Base-by-base conservation (phyloP, 2,329 filamentous ascomycete species). In the Clonostachys rhizophaga region DNA sequence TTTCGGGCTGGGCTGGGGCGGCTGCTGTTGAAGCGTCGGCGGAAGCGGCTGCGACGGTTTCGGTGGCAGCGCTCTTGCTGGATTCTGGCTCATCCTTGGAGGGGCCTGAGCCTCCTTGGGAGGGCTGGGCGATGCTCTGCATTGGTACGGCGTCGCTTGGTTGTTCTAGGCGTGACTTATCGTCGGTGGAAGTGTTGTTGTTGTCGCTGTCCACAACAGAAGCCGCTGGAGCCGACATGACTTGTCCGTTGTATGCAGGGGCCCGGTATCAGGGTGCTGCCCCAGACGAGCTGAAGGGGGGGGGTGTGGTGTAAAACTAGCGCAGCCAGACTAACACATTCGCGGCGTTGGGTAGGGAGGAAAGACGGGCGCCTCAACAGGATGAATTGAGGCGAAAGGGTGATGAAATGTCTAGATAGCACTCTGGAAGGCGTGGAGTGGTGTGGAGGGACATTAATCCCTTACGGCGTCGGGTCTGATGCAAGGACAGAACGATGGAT, bases 71-170 rank as follows among this genome's bases (percentile, higher is more conserved):
- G 30, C 43, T 51, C 18, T 37, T 33, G 17, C 46, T 41, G 43
- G 47, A 45, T 34, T 48, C 43, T 46, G 43, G 36, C n/a, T 50
- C 45, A 13, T 40, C 30, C 44, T 42, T 11, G 16, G 44, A 43
- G 40, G 48, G 30, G 40, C 45, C 34, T n/a, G 33, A 30, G 16
- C 46, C 50, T 34, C 46, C 17, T 10, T 54, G 42, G 34, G 54
- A 44, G 24, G 24, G 24, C 44, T 63, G 57, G 45, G 57, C 49
- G 44, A 69, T 63, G 46, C 51, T 60, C 49, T 62, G 58, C 65
- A 69, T 67, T 43, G 62, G 58, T 34, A 70, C 63, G 48, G 67
- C 64, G 52, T 68, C 68, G 44, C 52, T 59, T 47, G 62, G 60
- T 51, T 67, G 65, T 34, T 61, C 55, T 48, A 67, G 58, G 42